Evolutionary conservation across 2,329 filamentous ascomycete genomes (phyloP).

Genomic region (Xylariales sp.): DNA sequence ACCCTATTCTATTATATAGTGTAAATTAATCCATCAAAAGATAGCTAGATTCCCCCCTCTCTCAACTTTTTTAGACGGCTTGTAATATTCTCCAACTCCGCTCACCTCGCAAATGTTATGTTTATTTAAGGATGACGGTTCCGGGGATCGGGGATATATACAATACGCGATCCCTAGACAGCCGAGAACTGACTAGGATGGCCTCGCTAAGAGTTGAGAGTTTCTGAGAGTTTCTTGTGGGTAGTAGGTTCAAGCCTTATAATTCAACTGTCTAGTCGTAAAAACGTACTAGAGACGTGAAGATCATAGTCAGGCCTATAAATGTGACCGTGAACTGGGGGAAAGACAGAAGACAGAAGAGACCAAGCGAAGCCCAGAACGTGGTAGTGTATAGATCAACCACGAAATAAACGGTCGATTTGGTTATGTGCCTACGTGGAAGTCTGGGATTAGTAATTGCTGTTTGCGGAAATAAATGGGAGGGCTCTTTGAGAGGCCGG

Average conservation of each 20-base stretch:
- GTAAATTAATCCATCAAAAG: too few relatives aligned
- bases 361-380: background rate
- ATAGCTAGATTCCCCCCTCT: too few relatives aligned
- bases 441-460: background rate
- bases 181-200: background rate
- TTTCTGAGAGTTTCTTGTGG: background rate
- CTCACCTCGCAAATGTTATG: too few relatives aligned
- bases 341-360: background rate
- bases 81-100: too few relatives aligned
- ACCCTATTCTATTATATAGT: too few relatives aligned
- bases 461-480: background rate
- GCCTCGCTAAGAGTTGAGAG: background rate
- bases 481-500: background rate
- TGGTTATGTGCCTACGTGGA: background rate
- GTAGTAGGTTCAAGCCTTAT: background rate
- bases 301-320: background rate
- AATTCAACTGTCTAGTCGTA: background rate
- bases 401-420: background rate
- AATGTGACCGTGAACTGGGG: background rate
- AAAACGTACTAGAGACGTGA: background rate
- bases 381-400: background rate
- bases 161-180: background rate
- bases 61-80: too few relatives aligned
- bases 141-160: too few relatives aligned
- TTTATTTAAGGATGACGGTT: too few relatives aligned